phyloP scores from a whole-genome alignment of 164 flowering plant species.

The Kingdonia uniflora region DNA sequence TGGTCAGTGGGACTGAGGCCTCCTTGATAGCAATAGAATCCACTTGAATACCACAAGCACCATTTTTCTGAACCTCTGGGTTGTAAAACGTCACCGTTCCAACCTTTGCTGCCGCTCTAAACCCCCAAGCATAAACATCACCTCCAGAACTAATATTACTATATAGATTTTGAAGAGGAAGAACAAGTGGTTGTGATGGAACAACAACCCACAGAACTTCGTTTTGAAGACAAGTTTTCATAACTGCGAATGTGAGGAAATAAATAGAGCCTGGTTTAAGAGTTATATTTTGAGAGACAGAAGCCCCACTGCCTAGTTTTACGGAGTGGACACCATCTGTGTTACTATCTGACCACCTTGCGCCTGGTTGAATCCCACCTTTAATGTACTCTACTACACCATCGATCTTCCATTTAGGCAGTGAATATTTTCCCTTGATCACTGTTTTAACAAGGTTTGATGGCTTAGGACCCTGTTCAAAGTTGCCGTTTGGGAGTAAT shows the following conservation, averaged over 20 bases:
- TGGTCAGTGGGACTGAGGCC: conserved; percentile 2
- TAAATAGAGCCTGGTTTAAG: conserved; percentile 50
- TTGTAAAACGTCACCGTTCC: conserved; percentile 15
- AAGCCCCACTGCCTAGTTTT: conserved; percentile 90
- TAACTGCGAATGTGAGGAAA: conserved; percentile 72
- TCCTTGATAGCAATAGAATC: conserved; percentile 20
- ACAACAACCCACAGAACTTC: conserved; percentile 59
- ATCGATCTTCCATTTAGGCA: conserved; percentile 19
- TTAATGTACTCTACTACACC: conserved; percentile 85
- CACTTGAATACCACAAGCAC: conserved; percentile 9
- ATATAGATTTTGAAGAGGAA: conserved; percentile 69
- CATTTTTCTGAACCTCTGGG: conserved; percentile 12
- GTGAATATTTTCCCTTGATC: conserved; percentile 31
- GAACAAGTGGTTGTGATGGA: conserved; percentile 46
- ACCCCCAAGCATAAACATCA: conserved; percentile 20
- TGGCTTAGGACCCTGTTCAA: conserved; percentile 55
- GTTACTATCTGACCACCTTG: conserved; percentile 57
- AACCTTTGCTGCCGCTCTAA: conserved; percentile 8
- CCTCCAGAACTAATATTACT: conserved; percentile 8
- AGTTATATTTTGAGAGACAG: conserved; percentile 53
- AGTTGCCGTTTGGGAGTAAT: conserved; percentile 77
- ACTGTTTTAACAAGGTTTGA: conserved; percentile 47
- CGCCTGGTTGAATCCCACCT: conserved; percentile 84
- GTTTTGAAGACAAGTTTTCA: conserved; percentile 24
- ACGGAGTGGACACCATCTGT: conserved; percentile 76